A percentile compares a stretch with the other conserved stretches of the same genome.
Conservation (phyloP, 768 basidiomycete genomes). For the Rhodotorula kratochvilovae region DNA sequence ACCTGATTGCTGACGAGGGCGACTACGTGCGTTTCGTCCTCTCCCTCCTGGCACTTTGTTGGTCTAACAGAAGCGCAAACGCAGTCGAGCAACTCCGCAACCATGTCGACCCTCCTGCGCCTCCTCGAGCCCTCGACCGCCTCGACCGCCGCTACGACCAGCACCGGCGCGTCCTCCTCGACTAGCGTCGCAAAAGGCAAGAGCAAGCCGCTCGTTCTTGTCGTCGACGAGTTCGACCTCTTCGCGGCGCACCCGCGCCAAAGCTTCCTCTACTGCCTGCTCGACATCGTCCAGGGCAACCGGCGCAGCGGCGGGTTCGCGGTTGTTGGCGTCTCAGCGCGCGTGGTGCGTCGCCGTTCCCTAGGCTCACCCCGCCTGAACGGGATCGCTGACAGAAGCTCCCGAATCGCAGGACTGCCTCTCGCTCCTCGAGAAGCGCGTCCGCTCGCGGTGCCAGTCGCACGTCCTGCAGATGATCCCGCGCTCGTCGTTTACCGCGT, state of each 20-base stretch:
- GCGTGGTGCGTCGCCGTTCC: constrained; percentile 52
- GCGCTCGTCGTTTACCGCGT: constrained; percentile 54
- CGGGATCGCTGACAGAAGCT: constrained; percentile 33
- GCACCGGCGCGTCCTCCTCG: constrained; percentile 32
- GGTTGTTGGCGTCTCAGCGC: constrained; percentile 78
- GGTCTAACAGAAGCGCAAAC: constrained; percentile 42
- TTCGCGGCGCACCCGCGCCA: constrained; percentile 90
- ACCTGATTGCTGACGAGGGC: constrained; percentile 43
- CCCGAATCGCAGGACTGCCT: constrained; percentile 60
- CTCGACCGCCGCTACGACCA: constrained; percentile 41
- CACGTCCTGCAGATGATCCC: constrained; percentile 74
- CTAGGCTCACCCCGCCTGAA: neutral
- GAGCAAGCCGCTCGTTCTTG: constrained; percentile 57
- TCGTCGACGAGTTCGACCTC: constrained; percentile 88
- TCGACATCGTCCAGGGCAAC: constrained; percentile 88
- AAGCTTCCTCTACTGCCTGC: constrained; percentile 84
- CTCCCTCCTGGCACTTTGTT: neutral
- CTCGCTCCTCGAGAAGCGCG: constrained; percentile 85
- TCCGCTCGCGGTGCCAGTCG: constrained; percentile 95
- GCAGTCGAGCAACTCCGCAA: constrained; percentile 53
- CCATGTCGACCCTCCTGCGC: constrained; percentile 40
- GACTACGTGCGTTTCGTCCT: constrained; percentile 46
- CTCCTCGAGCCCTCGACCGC: constrained; percentile 39
- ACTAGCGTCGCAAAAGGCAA: constrained; percentile 51
- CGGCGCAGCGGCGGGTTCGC: constrained; percentile 54